Conservation (phyloP, 768 basidiomycete species). For the Hygrophorus russula region DNA sequence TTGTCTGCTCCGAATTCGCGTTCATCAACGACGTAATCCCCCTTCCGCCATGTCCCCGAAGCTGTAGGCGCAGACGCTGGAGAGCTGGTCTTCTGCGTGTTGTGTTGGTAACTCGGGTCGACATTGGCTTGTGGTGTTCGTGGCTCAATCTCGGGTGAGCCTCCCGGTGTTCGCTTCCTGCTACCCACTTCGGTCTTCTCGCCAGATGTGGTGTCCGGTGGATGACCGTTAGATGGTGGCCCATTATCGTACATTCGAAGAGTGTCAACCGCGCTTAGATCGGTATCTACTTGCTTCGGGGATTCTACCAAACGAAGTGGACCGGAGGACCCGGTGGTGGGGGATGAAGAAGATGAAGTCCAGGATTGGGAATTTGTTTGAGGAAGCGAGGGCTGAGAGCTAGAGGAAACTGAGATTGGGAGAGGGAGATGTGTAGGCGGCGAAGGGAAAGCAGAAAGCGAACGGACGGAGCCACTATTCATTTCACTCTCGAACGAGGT, state of each 20-base stretch:
- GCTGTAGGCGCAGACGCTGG: too few species aligned
- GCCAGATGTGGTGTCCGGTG: background rate
- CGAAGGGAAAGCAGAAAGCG: slow-evolving; percentile 61
- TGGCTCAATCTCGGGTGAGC: too few species aligned
- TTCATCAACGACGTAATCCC: slow-evolving; percentile 14
- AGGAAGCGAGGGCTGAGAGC: slow-evolving; percentile 14
- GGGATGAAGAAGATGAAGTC: slow-evolving; percentile 15
- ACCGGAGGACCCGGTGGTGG: too few species aligned
- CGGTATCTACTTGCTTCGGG: slow-evolving; percentile 8
- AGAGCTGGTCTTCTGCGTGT: too few species aligned
- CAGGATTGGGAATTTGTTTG: slow-evolving; percentile 7
- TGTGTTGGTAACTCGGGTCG: too few species aligned
- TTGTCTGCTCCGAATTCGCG: slow-evolving; percentile 23
- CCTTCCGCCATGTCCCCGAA: slow-evolving; percentile 3
- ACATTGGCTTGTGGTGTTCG: too few species aligned
- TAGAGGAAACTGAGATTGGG: slow-evolving; percentile 21
- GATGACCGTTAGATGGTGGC: background rate
- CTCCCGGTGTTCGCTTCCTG: too few species aligned
- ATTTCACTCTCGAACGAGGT: slow-evolving; percentile 26
- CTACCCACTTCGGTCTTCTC: too few species aligned
- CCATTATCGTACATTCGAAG: background rate
- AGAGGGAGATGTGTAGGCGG: slow-evolving; percentile 67
- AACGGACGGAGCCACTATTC: slow-evolving; percentile 46
- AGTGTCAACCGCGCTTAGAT: too few species aligned
- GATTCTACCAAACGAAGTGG: slow-evolving; percentile 15